phyloP scores from a whole-genome alignment of 176 grass and related monocot species.

The Alopecurus myosuroides region DNA sequence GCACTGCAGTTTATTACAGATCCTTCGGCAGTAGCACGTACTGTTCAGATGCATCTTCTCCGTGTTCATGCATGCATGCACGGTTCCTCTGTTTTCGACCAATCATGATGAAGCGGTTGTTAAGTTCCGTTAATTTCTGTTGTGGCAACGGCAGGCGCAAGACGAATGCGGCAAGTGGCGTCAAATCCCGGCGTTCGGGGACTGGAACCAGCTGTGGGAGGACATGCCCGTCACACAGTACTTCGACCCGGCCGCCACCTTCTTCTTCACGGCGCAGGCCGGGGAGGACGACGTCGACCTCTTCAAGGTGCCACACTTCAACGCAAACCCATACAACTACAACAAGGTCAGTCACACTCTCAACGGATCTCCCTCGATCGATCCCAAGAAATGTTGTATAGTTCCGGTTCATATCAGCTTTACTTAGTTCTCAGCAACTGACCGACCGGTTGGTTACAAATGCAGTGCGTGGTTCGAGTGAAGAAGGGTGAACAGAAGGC shows the following conservation, averaged over 20 bases:
- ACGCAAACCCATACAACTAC: conserved; percentile 44
- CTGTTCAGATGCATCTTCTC: background rate
- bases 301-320: conserved; percentile 70
- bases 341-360: conserved; percentile 35
- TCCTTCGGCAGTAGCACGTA: background rate
- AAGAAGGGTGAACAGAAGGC: conserved; percentile 33
- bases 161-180: conserved; percentile 49
- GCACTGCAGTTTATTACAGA: too few relatives aligned
- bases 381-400: background rate
- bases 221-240: conserved; percentile 74
- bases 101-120: background rate
- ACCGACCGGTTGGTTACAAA: background rate
- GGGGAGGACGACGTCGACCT: conserved; percentile 60
- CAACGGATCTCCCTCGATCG: background rate
- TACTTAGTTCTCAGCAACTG: background rate
- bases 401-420: background rate
- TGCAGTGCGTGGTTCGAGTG: conserved; percentile 41
- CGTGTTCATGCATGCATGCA: too few relatives aligned
- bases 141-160: conserved; percentile 17
- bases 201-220: conserved; percentile 69
- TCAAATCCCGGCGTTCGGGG: conserved; percentile 70
- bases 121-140: background rate
- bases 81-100: background rate
- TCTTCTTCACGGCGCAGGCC: conserved; percentile 54
- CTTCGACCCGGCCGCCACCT: conserved; percentile 52